Percentiles rank a stretch among this genome's conserved stretches.
Evolutionary conservation across 73 alveolate genomes (phyloP).

Genomic region (Stentor roeselii): DNA sequence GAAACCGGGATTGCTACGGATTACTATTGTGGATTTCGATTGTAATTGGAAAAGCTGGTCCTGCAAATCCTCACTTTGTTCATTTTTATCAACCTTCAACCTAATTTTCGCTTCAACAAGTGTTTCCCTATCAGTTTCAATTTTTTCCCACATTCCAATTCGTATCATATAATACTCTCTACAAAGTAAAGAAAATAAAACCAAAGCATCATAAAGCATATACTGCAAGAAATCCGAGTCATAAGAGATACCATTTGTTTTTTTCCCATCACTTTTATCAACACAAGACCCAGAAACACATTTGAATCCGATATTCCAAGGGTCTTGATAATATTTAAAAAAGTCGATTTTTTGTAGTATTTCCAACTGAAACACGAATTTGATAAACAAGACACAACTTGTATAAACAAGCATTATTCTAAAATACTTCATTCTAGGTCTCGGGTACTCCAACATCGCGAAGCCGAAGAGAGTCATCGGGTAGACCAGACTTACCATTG

Average conservation of each 20-base stretch:
- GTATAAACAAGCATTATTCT: slow-evolving; percentile 42
- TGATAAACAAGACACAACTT: slow-evolving; percentile 39
- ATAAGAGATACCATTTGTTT: neutral
- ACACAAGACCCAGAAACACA: too few relatives aligned
- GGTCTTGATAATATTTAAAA: neutral
- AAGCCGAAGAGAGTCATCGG: slow-evolving; percentile 52
- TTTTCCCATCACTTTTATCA: neutral
- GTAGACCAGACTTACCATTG: slow-evolving; percentile 38
- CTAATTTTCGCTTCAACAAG: slow-evolving; percentile 8
- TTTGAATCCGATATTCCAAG: neutral
- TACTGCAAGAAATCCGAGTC: neutral
- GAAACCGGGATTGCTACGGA: too few relatives aligned
- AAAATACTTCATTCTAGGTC: slow-evolving; percentile 51
- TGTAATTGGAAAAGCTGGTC: too few relatives aligned
- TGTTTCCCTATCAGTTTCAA: slow-evolving; percentile 21
- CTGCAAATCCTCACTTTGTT: neutral
- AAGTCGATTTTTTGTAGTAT: neutral
- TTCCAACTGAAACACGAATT: slow-evolving; percentile 47
- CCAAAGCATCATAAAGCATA: neutral
- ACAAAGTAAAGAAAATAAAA: neutral
- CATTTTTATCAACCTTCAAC: neutral
- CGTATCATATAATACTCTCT: slow-evolving; percentile 2
- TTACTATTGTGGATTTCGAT: neutral
- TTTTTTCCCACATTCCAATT: slow-evolving; percentile 4
- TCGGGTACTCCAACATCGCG: slow-evolving; percentile 57